Evolutionary conservation across 192 early-diverging fungal genomes (phyloP), one percentile per base, ranked within the genome.

Genomic region (Mortierella alpina): DNA sequence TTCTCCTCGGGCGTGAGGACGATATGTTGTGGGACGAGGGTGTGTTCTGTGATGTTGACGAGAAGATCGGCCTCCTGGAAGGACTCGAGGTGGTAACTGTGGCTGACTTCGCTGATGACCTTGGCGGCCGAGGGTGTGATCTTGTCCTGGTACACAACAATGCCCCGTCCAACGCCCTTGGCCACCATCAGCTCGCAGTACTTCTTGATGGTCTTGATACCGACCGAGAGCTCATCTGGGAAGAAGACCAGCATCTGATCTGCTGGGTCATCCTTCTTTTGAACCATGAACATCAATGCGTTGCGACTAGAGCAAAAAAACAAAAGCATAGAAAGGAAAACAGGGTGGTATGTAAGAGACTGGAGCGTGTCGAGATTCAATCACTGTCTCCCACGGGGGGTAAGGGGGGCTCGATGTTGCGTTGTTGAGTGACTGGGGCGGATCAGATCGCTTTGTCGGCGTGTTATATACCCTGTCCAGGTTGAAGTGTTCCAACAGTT

Each of bases 21-120:
- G 69, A 91, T 91, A 83, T 99, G 98, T 72, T 93, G 89, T 4
- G 98, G 98, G n/a, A 99, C 98, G 42, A 99, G 86, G 52, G 90
- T 88, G 72, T 99, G 98, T 64, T 96, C 87, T 44, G 98, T 99
- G 66, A 99, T 99, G 82, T 99, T 99, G 63, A 99, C 96, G 23
- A 99, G 82, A 46, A 99, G 83, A 79, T 98, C 96, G 47, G 90
- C 82, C 84, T 99, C 98, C 56, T 92, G 84, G 73, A 99, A 99
- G 10, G 93, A 87, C 58, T 98, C 96, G 42, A 99, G 49, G 7
- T 84, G 84, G 46, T 83, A 87, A 18, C 83, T 85, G 45, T 75
- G 77, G 46, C 82, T 68, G 62, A 86, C 55, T 56, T 83, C 67
- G 49, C 80, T 80, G 41, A 82, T 84, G 42, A 91, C 87, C 88